A percentile compares a stretch with the other conserved stretches of the same genome.
phyloP scores from a whole-genome alignment of 1,139 yeast genomes.

The Eremothecium gossypii region DNA sequence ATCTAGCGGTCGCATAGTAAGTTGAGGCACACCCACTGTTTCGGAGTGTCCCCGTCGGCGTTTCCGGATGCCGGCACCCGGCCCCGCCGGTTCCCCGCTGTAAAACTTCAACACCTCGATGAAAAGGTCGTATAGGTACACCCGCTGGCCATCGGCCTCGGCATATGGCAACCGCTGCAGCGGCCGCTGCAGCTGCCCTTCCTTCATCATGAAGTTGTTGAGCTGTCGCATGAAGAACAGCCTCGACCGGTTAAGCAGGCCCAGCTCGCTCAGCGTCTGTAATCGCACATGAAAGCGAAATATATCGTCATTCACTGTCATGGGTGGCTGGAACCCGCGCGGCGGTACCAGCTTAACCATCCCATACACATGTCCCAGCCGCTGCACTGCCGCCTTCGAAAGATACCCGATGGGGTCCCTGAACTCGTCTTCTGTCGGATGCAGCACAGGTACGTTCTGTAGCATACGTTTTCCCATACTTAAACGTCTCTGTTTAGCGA shows the following conservation, averaged over 20 bases:
- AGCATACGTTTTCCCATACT: slow-evolving; percentile 6
- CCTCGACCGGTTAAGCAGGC: slow-evolving; percentile 52
- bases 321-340: slow-evolving; percentile 41
- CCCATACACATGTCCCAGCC: slow-evolving; percentile 53
- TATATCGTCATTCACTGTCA: slow-evolving; percentile 40
- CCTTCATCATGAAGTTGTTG: slow-evolving; percentile 43
- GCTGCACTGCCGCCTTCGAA: slow-evolving; percentile 40
- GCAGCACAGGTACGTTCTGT: slow-evolving; percentile 44
- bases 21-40: slow-evolving; percentile 4
- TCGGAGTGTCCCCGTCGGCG: neutral
- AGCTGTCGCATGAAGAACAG: slow-evolving; percentile 52
- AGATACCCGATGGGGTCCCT: slow-evolving; percentile 52
- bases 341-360: slow-evolving; percentile 63
- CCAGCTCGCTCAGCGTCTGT: slow-evolving; percentile 56
- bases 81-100: slow-evolving; percentile 2
- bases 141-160: slow-evolving; percentile 9
- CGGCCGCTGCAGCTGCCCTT: slow-evolving; percentile 12
- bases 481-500: neutral
- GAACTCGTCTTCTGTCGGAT: slow-evolving; percentile 49
- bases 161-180: slow-evolving; percentile 9
- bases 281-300: slow-evolving; percentile 59
- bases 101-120: slow-evolving; percentile 33
- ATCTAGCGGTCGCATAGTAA: slow-evolving; percentile 4
- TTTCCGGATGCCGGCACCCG: neutral
- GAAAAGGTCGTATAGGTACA: slow-evolving; percentile 48